Evolutionary conservation across 768 basidiomycete genomes (phyloP), one percentile per base, ranked within the genome.

Genomic region (Suillus sp.): DNA sequence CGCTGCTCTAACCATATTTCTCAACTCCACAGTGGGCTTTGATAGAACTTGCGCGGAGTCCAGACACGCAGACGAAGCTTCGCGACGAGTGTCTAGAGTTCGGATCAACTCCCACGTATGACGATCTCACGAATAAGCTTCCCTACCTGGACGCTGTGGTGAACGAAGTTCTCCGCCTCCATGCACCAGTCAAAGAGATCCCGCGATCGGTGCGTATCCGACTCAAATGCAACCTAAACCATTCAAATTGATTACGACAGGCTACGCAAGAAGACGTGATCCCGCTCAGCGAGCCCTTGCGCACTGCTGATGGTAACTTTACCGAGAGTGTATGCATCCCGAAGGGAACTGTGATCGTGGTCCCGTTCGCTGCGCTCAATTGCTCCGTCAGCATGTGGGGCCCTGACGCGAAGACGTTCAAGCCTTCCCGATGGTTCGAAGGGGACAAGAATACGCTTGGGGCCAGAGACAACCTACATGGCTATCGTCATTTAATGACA

Each of bases 81-180:
- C 69, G 75, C 35, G 68, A 71, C 27, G 75, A 76, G 61, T 70
- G 75, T 32, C 45, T 63, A 16, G 58, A 70, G 47, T 70, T 72
- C 53, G 55, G 35, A 40, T 47, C 63, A 6, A 78, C 80, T 51
- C 75, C 77, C 20, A 74, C 76, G 1, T 81, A 75, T 74, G 78
- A 81, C 53, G 71, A 78, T 64, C 73, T 83, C 27, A 69, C 63
- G 7, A 71, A 68, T 65, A 72, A 47, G 59, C 66, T 79, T 35
- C 81, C 79, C 14, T 79, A 77, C 64, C 76, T 83, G 30, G 80
- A 83, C 59, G 79, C 78, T 10, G 72, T 80, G 22, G 72, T 78
- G 2, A 75, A 74, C 35, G 81, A 82, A 62, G 71, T 71, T 9
- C 67, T 82, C 20, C 72, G 81, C 20, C 42, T 79, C 6, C 79